Evolutionary conservation across 176 grass and related monocot genomes (phyloP).

Genomic region (Triticum urartu): DNA sequence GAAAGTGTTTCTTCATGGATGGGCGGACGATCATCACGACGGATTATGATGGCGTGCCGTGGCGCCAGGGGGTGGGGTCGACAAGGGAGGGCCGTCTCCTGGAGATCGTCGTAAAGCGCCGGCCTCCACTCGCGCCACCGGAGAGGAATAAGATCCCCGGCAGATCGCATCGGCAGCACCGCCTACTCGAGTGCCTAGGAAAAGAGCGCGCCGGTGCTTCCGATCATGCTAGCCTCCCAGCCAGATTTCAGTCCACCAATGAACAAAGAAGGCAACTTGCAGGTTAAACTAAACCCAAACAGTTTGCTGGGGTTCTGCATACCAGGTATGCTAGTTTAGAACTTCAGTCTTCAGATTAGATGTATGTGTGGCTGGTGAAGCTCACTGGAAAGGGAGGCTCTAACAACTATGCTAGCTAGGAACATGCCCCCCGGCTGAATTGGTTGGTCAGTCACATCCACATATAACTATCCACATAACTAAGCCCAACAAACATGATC

Average conservation of each 20-base stretch:
- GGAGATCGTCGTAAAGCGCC: slow-evolving; percentile 11
- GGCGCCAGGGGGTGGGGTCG: not conserved
- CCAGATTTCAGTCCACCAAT: not conserved
- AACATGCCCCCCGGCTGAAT: not conserved
- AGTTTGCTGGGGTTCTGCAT: not conserved
- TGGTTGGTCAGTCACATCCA: slow-evolving; percentile 14
- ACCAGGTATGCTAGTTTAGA: too few relatives aligned
- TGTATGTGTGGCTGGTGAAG: not conserved
- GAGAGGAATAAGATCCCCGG: slow-evolving; percentile 45
- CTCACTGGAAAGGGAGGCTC: not conserved
- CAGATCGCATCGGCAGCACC: slow-evolving; percentile 34
- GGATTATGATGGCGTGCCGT: not conserved
- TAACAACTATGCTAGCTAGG: not conserved
- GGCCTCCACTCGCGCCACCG: not conserved
- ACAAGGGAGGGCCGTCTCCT: not conserved
- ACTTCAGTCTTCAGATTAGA: too few relatives aligned
- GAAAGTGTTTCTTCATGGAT: not conserved
- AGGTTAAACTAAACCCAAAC: not conserved
- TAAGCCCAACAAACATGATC: not conserved
- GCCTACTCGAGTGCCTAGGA: slow-evolving; percentile 13
- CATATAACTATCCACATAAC: not conserved
- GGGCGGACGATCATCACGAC: not conserved
- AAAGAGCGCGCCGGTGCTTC: not conserved
- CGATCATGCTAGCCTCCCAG: not conserved
- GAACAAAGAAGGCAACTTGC: not conserved